phyloP scores from a whole-genome alignment of 2,329 filamentous ascomycete species.

The Talaromyces sp. region DNA sequence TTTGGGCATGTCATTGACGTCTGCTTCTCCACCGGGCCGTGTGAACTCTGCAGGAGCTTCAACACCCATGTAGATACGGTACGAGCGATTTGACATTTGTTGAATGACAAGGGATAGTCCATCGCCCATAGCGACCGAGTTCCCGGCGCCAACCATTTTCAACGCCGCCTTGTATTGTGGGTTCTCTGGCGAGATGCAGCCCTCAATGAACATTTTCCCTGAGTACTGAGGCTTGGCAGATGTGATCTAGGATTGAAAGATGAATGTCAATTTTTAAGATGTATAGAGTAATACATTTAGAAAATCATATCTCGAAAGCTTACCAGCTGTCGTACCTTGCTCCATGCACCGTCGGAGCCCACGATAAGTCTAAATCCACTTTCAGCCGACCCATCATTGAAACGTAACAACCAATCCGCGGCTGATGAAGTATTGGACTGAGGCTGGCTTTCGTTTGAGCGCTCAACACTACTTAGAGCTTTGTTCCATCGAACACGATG shows the following conservation, averaged over 20 bases:
- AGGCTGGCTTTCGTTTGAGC: not conserved
- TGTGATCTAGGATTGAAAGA: constrained; percentile 30
- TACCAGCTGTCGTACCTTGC: constrained; percentile 39
- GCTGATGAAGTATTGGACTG: not conserved
- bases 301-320: not conserved
- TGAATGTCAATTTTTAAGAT: too few species aligned
- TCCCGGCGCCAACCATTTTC: constrained; percentile 18
- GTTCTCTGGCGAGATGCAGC: constrained; percentile 26
- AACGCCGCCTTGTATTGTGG: constrained; percentile 29
- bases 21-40: not conserved
- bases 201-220: constrained; percentile 37
- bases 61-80: constrained; percentile 25
- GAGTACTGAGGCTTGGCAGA: constrained; percentile 37
- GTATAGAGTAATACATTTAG: too few species aligned
- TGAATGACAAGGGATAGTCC: constrained; percentile 20
- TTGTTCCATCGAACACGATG: constrained; percentile 38
- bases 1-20: constrained; percentile 2
- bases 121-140: constrained; percentile 1
- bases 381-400: constrained; percentile 33
- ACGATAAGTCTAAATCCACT: constrained; percentile 50
- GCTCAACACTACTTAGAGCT: constrained; percentile 23
- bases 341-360: constrained; percentile 54
- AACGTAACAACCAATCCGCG: constrained; percentile 20
- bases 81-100: constrained; percentile 20
- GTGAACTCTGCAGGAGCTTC: constrained; percentile 5